phyloP scores from a whole-genome alignment of 177 flowering plant species.

The Vitis hybrid region DNA sequence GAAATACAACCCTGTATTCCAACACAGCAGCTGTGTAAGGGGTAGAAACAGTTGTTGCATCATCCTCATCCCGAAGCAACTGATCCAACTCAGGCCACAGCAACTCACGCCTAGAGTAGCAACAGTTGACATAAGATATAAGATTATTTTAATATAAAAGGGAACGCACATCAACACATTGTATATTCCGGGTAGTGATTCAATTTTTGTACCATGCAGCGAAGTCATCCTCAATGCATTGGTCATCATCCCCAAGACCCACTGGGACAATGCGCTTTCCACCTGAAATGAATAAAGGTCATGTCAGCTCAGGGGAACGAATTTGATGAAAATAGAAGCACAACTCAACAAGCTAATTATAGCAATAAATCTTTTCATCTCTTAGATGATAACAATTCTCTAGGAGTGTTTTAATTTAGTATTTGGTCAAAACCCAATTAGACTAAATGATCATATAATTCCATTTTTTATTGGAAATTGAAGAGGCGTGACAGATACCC shows the following conservation, averaged over 20 bases:
- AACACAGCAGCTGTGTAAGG: conserved; percentile 91
- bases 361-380: background rate
- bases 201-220: conserved; percentile 66
- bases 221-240: conserved; percentile 98
- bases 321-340: background rate
- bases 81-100: conserved; percentile 96
- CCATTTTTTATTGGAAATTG: background rate
- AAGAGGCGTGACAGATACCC: too few species aligned
- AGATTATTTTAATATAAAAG: background rate
- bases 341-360: background rate
- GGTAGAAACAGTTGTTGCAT: conserved; percentile 54
- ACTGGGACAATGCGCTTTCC: conserved; percentile 82
- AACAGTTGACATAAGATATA: background rate
- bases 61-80: conserved; percentile 80
- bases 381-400: background rate
- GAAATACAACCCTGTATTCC: conserved; percentile 79
- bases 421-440: background rate
- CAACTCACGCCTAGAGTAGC: conserved; percentile 63
- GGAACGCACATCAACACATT: background rate
- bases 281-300: conserved; percentile 42
- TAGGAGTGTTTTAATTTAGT: too few species aligned
- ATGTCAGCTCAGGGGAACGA: background rate
- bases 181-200: background rate
- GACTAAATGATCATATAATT: background rate
- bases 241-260: conserved; percentile 99